Evolutionary conservation across 2,329 filamentous ascomycete genomes (phyloP), one percentile per base, ranked within the genome.

Genomic region (Calycina herbarum): DNA sequence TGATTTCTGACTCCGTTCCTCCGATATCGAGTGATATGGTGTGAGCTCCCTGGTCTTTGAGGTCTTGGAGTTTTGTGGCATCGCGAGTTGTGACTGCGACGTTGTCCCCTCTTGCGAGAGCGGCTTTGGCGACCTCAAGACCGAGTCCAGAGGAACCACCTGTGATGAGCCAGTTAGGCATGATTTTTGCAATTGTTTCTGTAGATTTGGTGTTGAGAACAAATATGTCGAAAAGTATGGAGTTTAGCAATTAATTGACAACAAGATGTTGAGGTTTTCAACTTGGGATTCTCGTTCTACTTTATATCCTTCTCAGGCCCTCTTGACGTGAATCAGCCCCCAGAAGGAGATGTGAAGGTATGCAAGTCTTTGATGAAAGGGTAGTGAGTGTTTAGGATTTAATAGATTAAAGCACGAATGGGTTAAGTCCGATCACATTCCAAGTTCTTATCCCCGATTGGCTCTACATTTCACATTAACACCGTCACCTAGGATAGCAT

Each of bases 111-210:
- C 77, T 76, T 1, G 71, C 71, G 61, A 82, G 78, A 56, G 77
- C 80, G 29, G 78, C 76, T 17, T 81, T 77, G 38, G 78, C 77
- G 3, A 84, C 75, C 65, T 76, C 74, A 51, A 80, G 76, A 45
- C 83, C 82, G 66, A 85, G 78, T 61, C 82, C 82, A 13, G 74
- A 78, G 42, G 79, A 80, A 2, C 78, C 78, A n/a, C 81, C 82
- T 8, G 79, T 83, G 67, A 84, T 81, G 71, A 83, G 78, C 80
- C 81, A 83, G 3, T n/a, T 35, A 15, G 56, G 27, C 48, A 51
- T 51, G 48, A 4, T 54, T 4, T 27, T 54, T 54, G 15, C 48
- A 13, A 27, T 8, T 24, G 48, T 24, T 29, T 2, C 27, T 54
- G 2, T 13, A n/a, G n/a, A 27, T 3, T 15, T 15, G 48, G 17